Evolutionary conservation across 768 basidiomycete species (phyloP).

Genomic region (Suillus cothurnatus): DNA sequence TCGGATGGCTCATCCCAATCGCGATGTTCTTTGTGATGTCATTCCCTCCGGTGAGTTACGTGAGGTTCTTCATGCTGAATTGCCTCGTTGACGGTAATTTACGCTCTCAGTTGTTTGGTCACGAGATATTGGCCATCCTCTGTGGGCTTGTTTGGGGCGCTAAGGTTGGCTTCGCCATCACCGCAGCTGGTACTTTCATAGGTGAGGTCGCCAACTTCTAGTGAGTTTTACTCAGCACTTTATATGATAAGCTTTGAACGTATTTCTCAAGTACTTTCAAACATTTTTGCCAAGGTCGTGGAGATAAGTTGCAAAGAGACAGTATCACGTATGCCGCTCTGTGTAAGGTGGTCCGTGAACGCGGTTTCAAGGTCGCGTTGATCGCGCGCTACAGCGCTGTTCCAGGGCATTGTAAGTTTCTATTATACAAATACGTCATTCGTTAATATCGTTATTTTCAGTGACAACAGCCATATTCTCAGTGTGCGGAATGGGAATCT

Average conservation of each 20-base stretch:
- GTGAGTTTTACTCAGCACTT: conserved; percentile 39
- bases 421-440: not conserved
- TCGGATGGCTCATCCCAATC: conserved; percentile 74
- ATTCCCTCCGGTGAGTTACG: conserved; percentile 62
- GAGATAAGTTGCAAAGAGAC: conserved; percentile 61
- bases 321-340: conserved; percentile 51
- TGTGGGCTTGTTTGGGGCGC: conserved; percentile 86
- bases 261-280: conserved; percentile 63
- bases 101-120: conserved; percentile 68
- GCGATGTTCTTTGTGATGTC: conserved; percentile 75
- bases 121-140: conserved; percentile 81
- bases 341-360: conserved; percentile 70
- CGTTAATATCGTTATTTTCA: conserved; percentile 25
- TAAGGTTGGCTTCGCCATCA: conserved; percentile 79
- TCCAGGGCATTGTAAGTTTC: conserved; percentile 72
- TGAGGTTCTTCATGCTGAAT: conserved; percentile 18
- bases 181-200: conserved; percentile 72
- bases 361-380: conserved; percentile 76
- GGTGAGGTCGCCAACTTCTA: conserved; percentile 86
- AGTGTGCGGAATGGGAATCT: conserved; percentile 77
- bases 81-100: not conserved
- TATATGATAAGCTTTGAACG: not conserved
- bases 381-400: conserved; percentile 74
- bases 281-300: conserved; percentile 70
- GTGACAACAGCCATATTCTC: conserved; percentile 83